phyloP scores from a whole-genome alignment of 176 grass and related monocot species.

The Oryza longistaminata region DNA sequence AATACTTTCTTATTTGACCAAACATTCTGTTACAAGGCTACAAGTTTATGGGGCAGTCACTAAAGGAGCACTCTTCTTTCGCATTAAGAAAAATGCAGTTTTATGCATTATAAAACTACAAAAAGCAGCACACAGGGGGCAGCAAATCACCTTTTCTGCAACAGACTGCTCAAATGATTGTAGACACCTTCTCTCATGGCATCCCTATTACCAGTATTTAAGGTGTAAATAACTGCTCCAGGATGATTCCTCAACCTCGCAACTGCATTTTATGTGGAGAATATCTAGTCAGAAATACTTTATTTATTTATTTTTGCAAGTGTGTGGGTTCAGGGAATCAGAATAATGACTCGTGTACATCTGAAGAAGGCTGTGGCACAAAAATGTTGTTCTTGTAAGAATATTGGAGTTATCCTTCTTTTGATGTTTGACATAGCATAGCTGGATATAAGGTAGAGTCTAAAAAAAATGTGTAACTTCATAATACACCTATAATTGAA shows the following conservation, averaged over 20 bases:
- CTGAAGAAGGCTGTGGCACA: not conserved
- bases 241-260: slow-evolving; percentile 96
- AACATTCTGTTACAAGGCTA: slow-evolving; percentile 31
- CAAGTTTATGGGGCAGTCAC: not conserved
- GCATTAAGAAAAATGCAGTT: not conserved
- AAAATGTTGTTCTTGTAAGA: not conserved
- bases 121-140: slow-evolving; percentile 1
- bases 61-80: not conserved
- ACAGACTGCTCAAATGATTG: slow-evolving; percentile 60
- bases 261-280: slow-evolving; percentile 46
- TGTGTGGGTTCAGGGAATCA: not conserved
- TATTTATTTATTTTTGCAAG: not conserved
- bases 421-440: not conserved
- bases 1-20: slow-evolving; percentile 1
- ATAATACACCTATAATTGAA: not conserved
- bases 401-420: slow-evolving; percentile 1
- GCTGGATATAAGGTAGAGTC: not conserved
- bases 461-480: not conserved
- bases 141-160: slow-evolving; percentile 51
- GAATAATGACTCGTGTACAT: not conserved
- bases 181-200: slow-evolving; percentile 59
- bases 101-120: not conserved
- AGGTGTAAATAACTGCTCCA: slow-evolving; percentile 67
- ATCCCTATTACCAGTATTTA: slow-evolving; percentile 70
- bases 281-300: slow-evolving; percentile 8